Conservation (phyloP, 495 filamentous ascomycete species). For the Aspergillus sparsus region DNA sequence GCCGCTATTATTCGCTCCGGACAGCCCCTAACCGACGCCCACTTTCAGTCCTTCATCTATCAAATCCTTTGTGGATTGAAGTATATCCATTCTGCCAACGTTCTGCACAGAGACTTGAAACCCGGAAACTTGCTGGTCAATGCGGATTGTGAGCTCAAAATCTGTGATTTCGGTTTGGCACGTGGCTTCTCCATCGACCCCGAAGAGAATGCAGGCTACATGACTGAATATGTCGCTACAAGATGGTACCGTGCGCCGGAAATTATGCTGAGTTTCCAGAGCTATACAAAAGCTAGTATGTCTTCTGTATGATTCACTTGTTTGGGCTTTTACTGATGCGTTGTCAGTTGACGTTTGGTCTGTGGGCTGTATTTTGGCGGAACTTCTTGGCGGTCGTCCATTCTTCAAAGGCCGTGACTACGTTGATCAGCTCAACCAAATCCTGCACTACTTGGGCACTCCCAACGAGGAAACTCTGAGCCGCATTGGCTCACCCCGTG, state of each 20-base stretch:
- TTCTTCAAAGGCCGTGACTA: conserved; percentile 99
- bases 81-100: conserved; percentile 98
- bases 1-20: conserved; percentile 97
- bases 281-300: conserved; percentile 98
- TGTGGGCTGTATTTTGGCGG: conserved; percentile 95
- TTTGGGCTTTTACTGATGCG: conserved; percentile 19
- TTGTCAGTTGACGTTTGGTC: conserved; percentile 95
- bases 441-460: conserved; percentile 95
- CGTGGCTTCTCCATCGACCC: conserved; percentile 95
- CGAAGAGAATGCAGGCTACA: conserved; percentile 98
- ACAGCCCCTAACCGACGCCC: conserved; percentile 92
- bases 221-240: conserved; percentile 99
- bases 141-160: conserved; percentile 98
- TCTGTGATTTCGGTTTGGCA: conserved; percentile 96
- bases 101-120: conserved; percentile 94
- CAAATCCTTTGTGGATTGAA: conserved; percentile 95
- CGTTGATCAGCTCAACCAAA: conserved; percentile 98
- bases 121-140: conserved; percentile 97
- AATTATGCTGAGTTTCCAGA: conserved; percentile 99
- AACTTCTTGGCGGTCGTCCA: conserved; percentile 91
- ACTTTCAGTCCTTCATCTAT: conserved; percentile 94
- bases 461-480: conserved; percentile 92
- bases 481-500: conserved; percentile 91
- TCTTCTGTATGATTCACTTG: conserved; percentile 29
- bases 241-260: conserved; percentile 98